Evolutionary conservation across 192 early-diverging fungal species (phyloP), one percentile per base, ranked within the genome.

Genomic region (Gonapodya prolifera): DNA sequence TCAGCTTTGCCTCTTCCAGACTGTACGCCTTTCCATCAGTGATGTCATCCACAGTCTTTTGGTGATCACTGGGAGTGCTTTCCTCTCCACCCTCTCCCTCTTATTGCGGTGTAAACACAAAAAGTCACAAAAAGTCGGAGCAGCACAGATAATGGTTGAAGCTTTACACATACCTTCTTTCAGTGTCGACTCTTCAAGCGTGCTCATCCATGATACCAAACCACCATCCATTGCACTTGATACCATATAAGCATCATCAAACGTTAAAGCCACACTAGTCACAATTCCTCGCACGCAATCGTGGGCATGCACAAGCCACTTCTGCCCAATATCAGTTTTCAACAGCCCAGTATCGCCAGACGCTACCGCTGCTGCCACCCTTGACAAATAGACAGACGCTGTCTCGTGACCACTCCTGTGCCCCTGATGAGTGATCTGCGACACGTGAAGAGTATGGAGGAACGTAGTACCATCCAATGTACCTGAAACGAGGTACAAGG

Each of bases 1-100:
- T 88, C 35, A 90, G 77, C 77, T 90, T 90, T 2, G 79, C 79
- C 73, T 90, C 88, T 75, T 90, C 88, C 33, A 90, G 80, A 28
- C 83, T 81, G 78, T 90, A 90, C 8, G 81, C 81, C 31, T 30
- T 80, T 13, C 80, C 79, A 30, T 90, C 89, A 0, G 81, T 36
- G 78, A 90, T 89, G 76, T 90, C 89, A 8, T 78, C 82, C 2
- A 17, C 70, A 69, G 69, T 78, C 18, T 13, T 78, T 30, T 2
- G 17, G 30, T 80, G 69, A 13, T 33, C 1, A 77, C 1, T 23
- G 28, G 35, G 30, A 29, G 34, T 79, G 0, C 70, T 69, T 31
- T 32, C 17, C 8, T 45, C 71, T 28, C 69, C 75, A 31, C 32
- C 35, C n/a, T 82, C 81, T 78, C 34, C 33, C 30, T 82, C 79